These are phyloP conservation scores for Trichoderma oligosporum DNA, from an alignment of 2,329 filamentous ascomycete genomes.

Conservation along the genomic window DNA sequence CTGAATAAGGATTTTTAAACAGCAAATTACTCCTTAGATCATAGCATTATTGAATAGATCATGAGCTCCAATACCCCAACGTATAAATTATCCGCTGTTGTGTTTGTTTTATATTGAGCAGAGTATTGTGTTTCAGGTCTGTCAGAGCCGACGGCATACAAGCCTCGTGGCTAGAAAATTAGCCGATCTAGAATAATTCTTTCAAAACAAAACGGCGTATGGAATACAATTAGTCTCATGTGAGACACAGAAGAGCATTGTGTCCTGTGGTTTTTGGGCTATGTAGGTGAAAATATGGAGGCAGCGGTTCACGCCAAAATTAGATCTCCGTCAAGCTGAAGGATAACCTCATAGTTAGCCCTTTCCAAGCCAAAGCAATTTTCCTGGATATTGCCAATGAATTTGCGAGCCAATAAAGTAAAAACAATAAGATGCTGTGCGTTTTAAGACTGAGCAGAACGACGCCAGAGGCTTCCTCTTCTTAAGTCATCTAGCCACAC, in stretches of 20 bases:
- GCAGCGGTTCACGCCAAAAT: constrained; percentile 1
- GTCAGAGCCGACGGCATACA: constrained; percentile 8
- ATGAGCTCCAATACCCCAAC: constrained; percentile 6
- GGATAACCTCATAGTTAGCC: background rate
- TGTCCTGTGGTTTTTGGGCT: background rate
- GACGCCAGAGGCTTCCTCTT: background rate
- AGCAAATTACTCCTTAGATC: constrained; percentile 1
- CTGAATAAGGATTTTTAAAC: constrained; percentile 5
- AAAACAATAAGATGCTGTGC: background rate
- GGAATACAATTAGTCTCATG: background rate
- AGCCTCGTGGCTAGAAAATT: background rate
- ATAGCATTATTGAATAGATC: constrained; percentile 6
- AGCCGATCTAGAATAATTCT: constrained; percentile 7
- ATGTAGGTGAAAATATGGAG: background rate
- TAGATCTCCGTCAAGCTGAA: constrained; percentile 6
- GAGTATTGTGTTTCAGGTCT: constrained; percentile 2
- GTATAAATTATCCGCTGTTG: background rate
- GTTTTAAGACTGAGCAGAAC: background rate
- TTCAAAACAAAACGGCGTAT: constrained; percentile 7
- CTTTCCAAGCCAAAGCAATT: constrained; percentile 9
- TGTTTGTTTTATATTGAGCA: background rate
- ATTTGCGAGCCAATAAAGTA: constrained; percentile 6
- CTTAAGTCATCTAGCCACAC: constrained; percentile 5
- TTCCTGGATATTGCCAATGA: constrained; percentile 6
- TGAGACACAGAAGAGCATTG: background rate